Evolutionary conservation across 140 eudicot species (phyloP).

Genomic region (Flaveria floridana): DNA sequence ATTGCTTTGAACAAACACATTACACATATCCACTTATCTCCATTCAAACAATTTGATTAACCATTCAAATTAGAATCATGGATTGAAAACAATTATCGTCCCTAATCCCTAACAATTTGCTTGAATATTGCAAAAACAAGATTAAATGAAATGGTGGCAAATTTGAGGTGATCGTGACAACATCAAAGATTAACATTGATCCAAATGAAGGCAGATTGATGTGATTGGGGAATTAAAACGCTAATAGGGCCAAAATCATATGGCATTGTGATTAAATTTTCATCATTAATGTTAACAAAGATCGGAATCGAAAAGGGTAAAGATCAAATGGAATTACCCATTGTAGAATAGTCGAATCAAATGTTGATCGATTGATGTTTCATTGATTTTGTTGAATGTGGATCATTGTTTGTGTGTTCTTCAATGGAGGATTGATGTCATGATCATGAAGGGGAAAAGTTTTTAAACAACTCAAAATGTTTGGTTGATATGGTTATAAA

Average conservation of each 20-base stretch:
- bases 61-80: not conserved
- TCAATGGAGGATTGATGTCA: not conserved
- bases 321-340: slow-evolving; percentile 31
- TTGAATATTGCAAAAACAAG: not conserved
- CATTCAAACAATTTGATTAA: not conserved
- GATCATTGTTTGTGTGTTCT: not conserved
- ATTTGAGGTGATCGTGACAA: slow-evolving; percentile 4
- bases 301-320: not conserved
- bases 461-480: slow-evolving; percentile 2
- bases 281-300: not conserved
- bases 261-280: slow-evolving; percentile 7
- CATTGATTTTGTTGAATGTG: slow-evolving; percentile 24
- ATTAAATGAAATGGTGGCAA: slow-evolving; percentile 11
- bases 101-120: not conserved
- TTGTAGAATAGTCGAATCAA: slow-evolving; percentile 30
- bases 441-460: slow-evolving; percentile 28
- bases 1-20: not conserved
- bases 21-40: too few species aligned
- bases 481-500: slow-evolving; percentile 7
- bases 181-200: not conserved
- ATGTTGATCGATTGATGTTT: slow-evolving; percentile 16
- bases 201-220: slow-evolving; percentile 1
- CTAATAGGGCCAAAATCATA: not conserved
- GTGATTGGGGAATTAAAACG: not conserved
- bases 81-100: not conserved